Conservation (phyloP, 768 basidiomycete genomes). For the Lentinula edodes region DNA sequence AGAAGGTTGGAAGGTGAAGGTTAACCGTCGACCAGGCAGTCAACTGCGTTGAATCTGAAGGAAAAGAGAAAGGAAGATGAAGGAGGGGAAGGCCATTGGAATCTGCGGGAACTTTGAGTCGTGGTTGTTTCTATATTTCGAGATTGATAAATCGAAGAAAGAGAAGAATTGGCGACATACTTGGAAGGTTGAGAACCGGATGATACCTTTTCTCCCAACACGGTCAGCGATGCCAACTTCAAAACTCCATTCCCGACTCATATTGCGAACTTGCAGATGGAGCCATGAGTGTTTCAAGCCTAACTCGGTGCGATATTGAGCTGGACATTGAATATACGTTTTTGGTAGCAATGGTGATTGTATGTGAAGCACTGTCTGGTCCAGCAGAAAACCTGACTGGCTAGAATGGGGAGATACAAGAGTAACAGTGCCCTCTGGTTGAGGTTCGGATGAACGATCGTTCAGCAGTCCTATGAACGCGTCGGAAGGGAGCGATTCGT, state of each 20-base stretch:
- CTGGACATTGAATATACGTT: constrained; percentile 66
- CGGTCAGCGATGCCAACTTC: constrained; percentile 73
- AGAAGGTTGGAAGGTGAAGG: constrained; percentile 52
- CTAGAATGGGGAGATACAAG: constrained; percentile 37
- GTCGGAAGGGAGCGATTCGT: constrained; percentile 49
- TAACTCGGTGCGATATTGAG: constrained; percentile 28
- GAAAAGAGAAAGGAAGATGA: constrained; percentile 68
- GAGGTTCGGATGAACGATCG: constrained; percentile 49
- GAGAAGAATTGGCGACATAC: constrained; percentile 30
- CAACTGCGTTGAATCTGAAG: constrained; percentile 45
- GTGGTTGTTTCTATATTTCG: constrained; percentile 47
- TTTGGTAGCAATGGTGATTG: constrained; percentile 69
- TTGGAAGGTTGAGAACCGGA: constrained; percentile 80
- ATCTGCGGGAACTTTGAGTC: constrained; percentile 33
- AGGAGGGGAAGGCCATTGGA: constrained; percentile 46
- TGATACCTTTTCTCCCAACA: constrained; percentile 47
- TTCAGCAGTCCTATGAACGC: constrained; percentile 62
- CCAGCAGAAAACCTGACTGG: constrained; percentile 30
- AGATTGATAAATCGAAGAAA: neutral
- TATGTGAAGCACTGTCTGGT: constrained; percentile 71
- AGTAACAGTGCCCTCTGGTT: constrained; percentile 38
- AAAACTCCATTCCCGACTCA: constrained; percentile 67
- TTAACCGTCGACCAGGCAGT: constrained; percentile 68
- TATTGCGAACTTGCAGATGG: constrained; percentile 66
- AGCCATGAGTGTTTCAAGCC: constrained; percentile 70